phyloP scores from a whole-genome alignment of 352 stramenopile species.

The Lagenidium giganteum region DNA sequence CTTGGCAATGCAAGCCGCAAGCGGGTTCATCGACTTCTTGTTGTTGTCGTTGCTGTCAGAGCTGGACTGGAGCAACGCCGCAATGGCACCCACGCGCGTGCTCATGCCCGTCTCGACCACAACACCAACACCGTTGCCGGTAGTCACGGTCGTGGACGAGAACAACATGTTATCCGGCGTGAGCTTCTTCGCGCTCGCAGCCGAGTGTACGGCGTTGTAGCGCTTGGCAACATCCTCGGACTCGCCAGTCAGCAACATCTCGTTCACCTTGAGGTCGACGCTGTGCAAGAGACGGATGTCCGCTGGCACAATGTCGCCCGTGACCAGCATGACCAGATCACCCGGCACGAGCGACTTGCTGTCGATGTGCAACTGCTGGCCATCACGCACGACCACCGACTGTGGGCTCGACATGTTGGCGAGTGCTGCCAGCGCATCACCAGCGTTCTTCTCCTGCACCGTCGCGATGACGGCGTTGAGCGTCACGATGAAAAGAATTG shows the following conservation, averaged over 20 bases:
- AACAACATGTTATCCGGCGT: constrained; percentile 92
- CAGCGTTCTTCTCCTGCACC: constrained; percentile 54
- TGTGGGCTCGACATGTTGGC: constrained; percentile 59
- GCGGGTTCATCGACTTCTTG: constrained; percentile 36
- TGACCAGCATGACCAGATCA: constrained; percentile 86
- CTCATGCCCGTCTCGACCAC: constrained; percentile 75
- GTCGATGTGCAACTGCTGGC: constrained; percentile 53
- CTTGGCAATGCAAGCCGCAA: constrained; percentile 47
- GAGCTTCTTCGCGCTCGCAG: constrained; percentile 30
- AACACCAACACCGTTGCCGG: constrained; percentile 61
- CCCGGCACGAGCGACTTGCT: constrained; percentile 70
- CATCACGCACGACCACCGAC: constrained; percentile 58
- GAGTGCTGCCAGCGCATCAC: constrained; percentile 56
- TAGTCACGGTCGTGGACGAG: constrained; percentile 82
- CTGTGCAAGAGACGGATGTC: constrained; percentile 89
- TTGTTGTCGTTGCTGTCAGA: constrained; percentile 4
- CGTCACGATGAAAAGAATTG: constrained; percentile 58
- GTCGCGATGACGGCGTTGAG: constrained; percentile 62
- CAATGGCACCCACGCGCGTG: constrained; percentile 68
- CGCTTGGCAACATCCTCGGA: constrained; percentile 78
- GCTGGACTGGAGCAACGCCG: constrained; percentile 48
- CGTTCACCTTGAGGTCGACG: constrained; percentile 86
- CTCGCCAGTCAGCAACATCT: constrained; percentile 94
- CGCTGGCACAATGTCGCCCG: constrained; percentile 90
- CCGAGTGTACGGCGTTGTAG: constrained; percentile 36